These are phyloP conservation scores for Globisporangium cederbergense DNA, from an alignment of 352 stramenopile species.

Conservation along the genomic window DNA sequence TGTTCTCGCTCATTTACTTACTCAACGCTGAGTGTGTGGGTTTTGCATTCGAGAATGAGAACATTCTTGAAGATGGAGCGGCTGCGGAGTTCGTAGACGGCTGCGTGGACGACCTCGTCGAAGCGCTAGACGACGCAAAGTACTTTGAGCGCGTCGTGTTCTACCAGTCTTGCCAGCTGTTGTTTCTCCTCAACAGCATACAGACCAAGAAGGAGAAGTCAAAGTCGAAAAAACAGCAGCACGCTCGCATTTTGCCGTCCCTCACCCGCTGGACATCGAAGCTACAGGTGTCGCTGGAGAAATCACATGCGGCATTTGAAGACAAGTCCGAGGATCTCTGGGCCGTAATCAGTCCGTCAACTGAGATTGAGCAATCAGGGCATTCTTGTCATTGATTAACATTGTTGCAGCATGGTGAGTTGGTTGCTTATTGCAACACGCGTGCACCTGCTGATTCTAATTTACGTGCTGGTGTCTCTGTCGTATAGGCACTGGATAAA, in stretches of 20 bases:
- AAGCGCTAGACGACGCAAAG: slow-evolving; percentile 46
- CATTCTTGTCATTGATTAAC: background rate
- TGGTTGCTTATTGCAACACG: no score
- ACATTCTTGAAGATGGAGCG: slow-evolving; percentile 35
- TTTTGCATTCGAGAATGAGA: slow-evolving; percentile 53
- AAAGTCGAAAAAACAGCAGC: slow-evolving; percentile 31
- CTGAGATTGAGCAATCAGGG: slow-evolving; percentile 17
- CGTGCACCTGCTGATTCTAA: slow-evolving; percentile 17
- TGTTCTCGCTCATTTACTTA: slow-evolving; percentile 62
- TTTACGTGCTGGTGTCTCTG: slow-evolving; percentile 11
- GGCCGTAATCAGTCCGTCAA: slow-evolving; percentile 27
- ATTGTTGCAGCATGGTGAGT: no score
- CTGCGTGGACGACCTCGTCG: slow-evolving; percentile 42
- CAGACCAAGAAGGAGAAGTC: slow-evolving; percentile 31
- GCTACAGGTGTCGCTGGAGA: slow-evolving; percentile 38
- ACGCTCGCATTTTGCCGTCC: slow-evolving; percentile 17
- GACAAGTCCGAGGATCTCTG: slow-evolving; percentile 57
- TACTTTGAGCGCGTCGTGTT: slow-evolving; percentile 62
- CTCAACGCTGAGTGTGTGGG: slow-evolving; percentile 59
- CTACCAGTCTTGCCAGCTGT: slow-evolving; percentile 57
- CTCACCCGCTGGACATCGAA: slow-evolving; percentile 37
- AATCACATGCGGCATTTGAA: slow-evolving; percentile 28
- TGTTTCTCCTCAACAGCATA: slow-evolving; percentile 38
- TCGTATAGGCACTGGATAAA: slow-evolving; percentile 16
- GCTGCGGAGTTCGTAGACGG: slow-evolving; percentile 41